These are phyloP conservation scores for Fraxinus nigra DNA, from an alignment of 305 asterid species.

Conservation along the genomic window DNA sequence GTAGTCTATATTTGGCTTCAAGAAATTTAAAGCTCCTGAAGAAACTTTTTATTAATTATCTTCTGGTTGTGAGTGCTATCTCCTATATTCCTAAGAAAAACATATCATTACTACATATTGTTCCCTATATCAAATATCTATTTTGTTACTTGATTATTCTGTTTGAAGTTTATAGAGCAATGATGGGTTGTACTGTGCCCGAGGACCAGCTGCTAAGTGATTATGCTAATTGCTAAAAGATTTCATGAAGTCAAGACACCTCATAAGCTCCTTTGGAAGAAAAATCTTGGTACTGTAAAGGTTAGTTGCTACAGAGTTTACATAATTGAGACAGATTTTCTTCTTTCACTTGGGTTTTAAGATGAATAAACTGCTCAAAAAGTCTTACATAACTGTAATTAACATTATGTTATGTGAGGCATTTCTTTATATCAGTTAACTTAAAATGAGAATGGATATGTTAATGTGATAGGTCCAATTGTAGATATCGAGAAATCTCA, in stretches of 20 bases:
- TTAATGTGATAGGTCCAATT: background rate
- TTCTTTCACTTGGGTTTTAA: constrained; percentile 4
- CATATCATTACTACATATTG: background rate
- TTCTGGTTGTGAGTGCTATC: background rate
- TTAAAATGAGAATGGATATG: constrained; percentile 5
- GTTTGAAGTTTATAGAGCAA: constrained; percentile 11
- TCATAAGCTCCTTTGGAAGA: constrained; percentile 92
- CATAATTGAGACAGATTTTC: background rate
- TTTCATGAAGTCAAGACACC: constrained; percentile 91
- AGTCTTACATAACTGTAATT: constrained; percentile 15
- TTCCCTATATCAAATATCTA: background rate
- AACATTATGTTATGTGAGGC: background rate
- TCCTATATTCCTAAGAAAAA: background rate
- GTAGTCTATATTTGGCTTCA: background rate
- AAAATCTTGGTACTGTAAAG: constrained; percentile 93
- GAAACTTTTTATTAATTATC: background rate
- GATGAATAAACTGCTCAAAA: background rate
- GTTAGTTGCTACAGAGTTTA: constrained; percentile 46
- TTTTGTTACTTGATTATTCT: background rate
- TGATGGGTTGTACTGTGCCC: constrained; percentile 57
- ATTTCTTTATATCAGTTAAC: background rate
- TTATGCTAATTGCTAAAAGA: constrained; percentile 54
- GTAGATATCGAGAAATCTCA: constrained; percentile 1
- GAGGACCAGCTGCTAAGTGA: constrained; percentile 72
- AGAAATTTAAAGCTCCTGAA: background rate